Evolutionary conservation across 2,329 filamentous ascomycete species (phyloP), one percentile per base, ranked within the genome.

Genomic region (Hypoxylon sp.): DNA sequence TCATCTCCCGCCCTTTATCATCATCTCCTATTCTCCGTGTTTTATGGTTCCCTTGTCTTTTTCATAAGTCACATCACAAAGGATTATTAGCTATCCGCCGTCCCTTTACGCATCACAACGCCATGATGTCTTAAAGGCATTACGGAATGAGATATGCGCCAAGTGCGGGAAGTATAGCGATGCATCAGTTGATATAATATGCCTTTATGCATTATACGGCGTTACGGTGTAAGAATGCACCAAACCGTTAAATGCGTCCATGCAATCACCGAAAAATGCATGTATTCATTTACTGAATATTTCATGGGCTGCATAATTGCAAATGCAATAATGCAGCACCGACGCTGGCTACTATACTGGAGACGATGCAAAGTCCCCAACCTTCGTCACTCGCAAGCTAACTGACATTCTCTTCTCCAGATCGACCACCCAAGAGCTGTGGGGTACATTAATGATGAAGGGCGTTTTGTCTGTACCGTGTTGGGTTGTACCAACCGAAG

Each of bases 341-440:
- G 9, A 5, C 14, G 28, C 28, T 30, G 6, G 28, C 28, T 49
- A 49, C n/a, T 19, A 32, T 10, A 17, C 13, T 10, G 14, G 46
- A 30, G 25, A 30, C 25, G n/a, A 32, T 32, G 46, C 23, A 49
- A 17, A 30, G 1, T 49, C 5, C 25, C n/a, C 14, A 6, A 17
- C 14, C 19, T 52, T 52, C 23, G 34, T 38, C 5, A 25, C 19
- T 41, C 50, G n/a, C 21, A 38, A 53, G 3, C 19, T 41, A 53
- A 53, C 7, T 38, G 2, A 38, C 21, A n/a, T 25, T 38, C 17
- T 53, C 50, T 28, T 52, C 7, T 9, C 38, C 21, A 53, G 50
- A 28, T 53, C 34, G 23, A 53, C 32, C 50, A 53, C 9, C 13
- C 19, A 1, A 23, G 1, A 1, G 50, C 50, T 1, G 7, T 2